Evolutionary conservation across 108 stramenopile genomes (phyloP).

Genomic region (Discostella pseudostelligera): DNA sequence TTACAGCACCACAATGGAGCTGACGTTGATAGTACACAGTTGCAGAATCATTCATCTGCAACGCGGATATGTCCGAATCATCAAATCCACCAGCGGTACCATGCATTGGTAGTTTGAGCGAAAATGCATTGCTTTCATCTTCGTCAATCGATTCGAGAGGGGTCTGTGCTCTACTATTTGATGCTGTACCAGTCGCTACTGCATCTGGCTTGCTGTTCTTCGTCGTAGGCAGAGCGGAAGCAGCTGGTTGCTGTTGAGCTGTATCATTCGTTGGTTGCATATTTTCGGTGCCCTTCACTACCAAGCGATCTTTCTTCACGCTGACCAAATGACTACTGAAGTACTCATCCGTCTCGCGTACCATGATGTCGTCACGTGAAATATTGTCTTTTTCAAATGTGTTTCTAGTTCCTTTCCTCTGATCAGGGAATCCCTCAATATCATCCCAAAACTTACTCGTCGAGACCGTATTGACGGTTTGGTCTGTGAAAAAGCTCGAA

Average conservation of each 20-base stretch:
- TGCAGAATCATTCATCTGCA: constrained; percentile 45
- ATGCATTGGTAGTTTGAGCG: constrained; percentile 28
- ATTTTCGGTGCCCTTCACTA: background rate
- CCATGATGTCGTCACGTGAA: background rate
- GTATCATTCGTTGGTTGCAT: background rate
- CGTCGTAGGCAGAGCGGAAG: background rate
- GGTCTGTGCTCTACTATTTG: constrained; percentile 3
- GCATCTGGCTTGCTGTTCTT: background rate
- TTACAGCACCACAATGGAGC: background rate
- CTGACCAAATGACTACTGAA: constrained; percentile 5
- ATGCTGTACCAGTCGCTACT: background rate
- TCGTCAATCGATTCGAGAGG: constrained; percentile 7
- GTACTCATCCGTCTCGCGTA: background rate
- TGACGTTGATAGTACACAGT: constrained; percentile 34
- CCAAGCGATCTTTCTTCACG: constrained; percentile 11
- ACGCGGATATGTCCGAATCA: constrained; percentile 39
- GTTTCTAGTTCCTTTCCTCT: background rate
- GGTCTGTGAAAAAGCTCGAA: constrained; percentile 16
- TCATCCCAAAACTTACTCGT: constrained; percentile 47
- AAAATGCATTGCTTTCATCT: constrained; percentile 39
- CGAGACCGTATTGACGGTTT: constrained; percentile 21
- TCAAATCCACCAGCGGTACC: constrained; percentile 27
- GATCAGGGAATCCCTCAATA: constrained; percentile 23
- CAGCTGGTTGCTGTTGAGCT: background rate
- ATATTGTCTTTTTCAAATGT: background rate